Base-by-base conservation (phyloP, 352 stramenopile genomes). In the Globisporangium cylindrosporum region DNA sequence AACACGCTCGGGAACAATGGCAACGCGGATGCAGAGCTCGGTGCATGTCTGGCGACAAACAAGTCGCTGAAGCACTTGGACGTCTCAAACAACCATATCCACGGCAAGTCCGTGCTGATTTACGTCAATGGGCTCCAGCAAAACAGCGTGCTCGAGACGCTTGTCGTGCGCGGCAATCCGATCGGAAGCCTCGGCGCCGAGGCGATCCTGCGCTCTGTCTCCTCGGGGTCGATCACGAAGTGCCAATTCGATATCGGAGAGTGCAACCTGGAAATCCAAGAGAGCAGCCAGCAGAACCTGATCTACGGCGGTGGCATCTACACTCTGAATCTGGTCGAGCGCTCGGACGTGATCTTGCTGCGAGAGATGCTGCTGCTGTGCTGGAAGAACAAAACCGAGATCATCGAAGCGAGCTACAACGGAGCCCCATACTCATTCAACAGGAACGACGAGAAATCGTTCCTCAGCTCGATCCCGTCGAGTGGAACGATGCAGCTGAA, bases 1-100 rank as follows among this genome's bases (percentile, higher is more conserved):
- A 92, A 92, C 60, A 88, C 81, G 4, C 63, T 94, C 8, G 82
- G 86, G 20, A 90, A 90, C 64, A 84, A 80, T 43, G 86, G 84
- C 2, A 88, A 78, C 59, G 81, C 81, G 10, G 86, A 89, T 38
- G 82, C 77, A 12, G 81, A 91, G 54, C 77, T 91, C 2, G 86
- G 80, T 2, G 71, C 77, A 10, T 90, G 82, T 36, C 59, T 94
- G 20, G 79, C 83, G 24, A 86, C 73, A 25, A 92, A 92, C 73
- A 89, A 84, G 46, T 86, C 83, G 25, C 73, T 94, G 12, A 69
- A 66, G 27, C 69, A 75, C 34, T 71, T 94, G 14, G 72, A 92
- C 24, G 80, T 94, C 12, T 84, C 78, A 9, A 88, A 90, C 36
- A 91, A 91, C 63, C 82, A 90, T 53, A 79, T 92, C 29, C 79